phyloP scores from a whole-genome alignment of 2,329 filamentous ascomycete genomes.

The Botrytis galanthina region DNA sequence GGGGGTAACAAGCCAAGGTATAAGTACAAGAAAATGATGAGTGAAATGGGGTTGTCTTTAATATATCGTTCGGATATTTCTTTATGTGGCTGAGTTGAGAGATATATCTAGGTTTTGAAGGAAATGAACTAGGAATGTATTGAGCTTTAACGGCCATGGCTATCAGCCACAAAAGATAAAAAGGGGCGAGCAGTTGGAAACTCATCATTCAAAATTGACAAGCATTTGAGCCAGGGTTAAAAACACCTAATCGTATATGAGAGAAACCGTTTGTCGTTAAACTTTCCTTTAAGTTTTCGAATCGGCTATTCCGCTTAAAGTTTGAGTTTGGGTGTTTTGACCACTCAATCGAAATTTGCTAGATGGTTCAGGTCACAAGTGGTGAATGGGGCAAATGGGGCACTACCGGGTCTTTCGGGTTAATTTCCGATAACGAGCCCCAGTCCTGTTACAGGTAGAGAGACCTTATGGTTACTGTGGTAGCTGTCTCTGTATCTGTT shows the following conservation, averaged over 20 bases:
- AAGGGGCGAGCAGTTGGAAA: not conserved
- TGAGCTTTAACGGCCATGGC: not conserved
- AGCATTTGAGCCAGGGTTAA: not conserved
- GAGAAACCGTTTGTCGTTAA: conserved; percentile 13
- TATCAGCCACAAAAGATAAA: not conserved
- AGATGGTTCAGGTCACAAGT: not conserved
- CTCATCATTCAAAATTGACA: not conserved
- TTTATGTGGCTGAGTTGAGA: conserved; percentile 1
- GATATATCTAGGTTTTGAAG: not conserved
- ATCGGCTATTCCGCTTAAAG: conserved; percentile 14
- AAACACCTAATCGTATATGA: not conserved
- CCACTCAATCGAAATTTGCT: not conserved
- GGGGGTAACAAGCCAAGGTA: conserved; percentile 5
- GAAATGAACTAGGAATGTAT: not conserved
- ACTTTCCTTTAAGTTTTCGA: conserved; percentile 6
- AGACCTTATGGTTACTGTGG: not conserved
- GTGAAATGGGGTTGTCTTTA: not conserved
- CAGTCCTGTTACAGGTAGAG: conserved; percentile 10
- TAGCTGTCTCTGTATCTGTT: not conserved
- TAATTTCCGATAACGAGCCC: conserved; percentile 17
- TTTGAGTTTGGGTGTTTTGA: not conserved
- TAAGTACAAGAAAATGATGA: not conserved
- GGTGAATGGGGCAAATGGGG: not conserved
- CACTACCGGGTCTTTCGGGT: conserved; percentile 13
- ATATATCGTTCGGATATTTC: conserved; percentile 11